phyloP scores from a whole-genome alignment of 164 flowering plant genomes.

The Vitis amurensis region DNA sequence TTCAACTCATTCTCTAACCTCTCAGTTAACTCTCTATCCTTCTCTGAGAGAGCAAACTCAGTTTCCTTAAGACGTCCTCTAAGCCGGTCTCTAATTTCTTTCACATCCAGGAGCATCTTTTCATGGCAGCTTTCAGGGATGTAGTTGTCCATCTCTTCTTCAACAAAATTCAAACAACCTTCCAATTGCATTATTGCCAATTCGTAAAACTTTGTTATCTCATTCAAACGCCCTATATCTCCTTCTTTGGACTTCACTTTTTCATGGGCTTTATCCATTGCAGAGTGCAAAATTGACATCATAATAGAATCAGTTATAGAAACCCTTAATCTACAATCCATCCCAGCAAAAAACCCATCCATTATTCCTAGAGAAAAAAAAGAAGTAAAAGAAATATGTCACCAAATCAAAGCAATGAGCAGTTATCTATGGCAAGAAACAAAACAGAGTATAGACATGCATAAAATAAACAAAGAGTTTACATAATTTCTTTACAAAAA shows the following conservation, averaged over 20 bases:
- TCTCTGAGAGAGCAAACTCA: constrained; percentile 46
- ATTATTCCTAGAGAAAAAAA: constrained; percentile 23
- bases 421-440: no score
- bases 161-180: constrained; percentile 60
- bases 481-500: neutral
- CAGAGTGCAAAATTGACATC: constrained; percentile 67
- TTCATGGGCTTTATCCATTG: constrained; percentile 77
- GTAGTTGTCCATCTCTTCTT: constrained; percentile 49
- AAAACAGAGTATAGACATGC: no score
- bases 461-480: no score
- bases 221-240: constrained; percentile 53
- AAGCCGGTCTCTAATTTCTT: constrained; percentile 58
- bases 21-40: constrained; percentile 56
- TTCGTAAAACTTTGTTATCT: constrained; percentile 73
- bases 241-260: constrained; percentile 58
- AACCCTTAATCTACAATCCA: constrained; percentile 38
- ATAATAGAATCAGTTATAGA: constrained; percentile 70
- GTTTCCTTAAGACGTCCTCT: constrained; percentile 58
- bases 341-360: constrained; percentile 47
- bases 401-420: no score
- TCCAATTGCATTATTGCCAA: constrained; percentile 79
- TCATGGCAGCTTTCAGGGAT: constrained; percentile 39
- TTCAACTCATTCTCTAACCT: constrained; percentile 44
- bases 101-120: constrained; percentile 46
- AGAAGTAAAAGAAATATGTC: neutral